These are phyloP conservation scores for Bipolaris sorokiniana DNA, from an alignment of 2,329 filamentous ascomycete species.

Conservation along the genomic window DNA sequence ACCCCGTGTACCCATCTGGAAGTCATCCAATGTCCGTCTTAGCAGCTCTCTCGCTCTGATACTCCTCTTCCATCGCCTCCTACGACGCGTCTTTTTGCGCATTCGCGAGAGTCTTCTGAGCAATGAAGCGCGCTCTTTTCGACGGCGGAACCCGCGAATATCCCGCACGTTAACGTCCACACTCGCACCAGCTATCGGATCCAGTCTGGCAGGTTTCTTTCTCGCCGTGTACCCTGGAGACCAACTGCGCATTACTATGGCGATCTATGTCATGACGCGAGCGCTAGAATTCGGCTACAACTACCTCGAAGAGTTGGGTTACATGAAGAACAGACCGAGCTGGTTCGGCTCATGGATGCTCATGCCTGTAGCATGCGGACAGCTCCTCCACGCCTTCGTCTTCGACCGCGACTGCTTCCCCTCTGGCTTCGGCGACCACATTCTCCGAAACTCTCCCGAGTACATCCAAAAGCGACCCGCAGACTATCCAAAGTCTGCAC, in stretches of 20 bases:
- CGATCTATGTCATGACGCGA: slow-evolving; percentile 81
- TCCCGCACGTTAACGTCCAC: slow-evolving; percentile 77
- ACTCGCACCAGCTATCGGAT: slow-evolving; percentile 87
- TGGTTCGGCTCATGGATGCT: slow-evolving; percentile 61
- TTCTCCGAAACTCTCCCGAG: slow-evolving; percentile 71
- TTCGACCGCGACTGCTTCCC: slow-evolving; percentile 61
- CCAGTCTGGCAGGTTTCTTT: slow-evolving; percentile 82
- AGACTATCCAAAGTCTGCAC: slow-evolving; percentile 67
- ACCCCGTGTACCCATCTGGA: slow-evolving; percentile 50
- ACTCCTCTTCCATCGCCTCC: slow-evolving; percentile 83
- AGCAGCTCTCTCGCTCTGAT: slow-evolving; percentile 85
- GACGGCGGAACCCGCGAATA: slow-evolving; percentile 79
- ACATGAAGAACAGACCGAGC: slow-evolving; percentile 72
- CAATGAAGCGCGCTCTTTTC: slow-evolving; percentile 80
- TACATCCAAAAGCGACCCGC: slow-evolving; percentile 78
- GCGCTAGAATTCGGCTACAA: slow-evolving; percentile 90
- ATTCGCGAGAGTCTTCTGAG: slow-evolving; percentile 79
- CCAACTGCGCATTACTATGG: slow-evolving; percentile 76
- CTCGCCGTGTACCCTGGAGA: slow-evolving; percentile 76
- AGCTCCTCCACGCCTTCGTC: slow-evolving; percentile 58
- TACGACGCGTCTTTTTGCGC: slow-evolving; percentile 87
- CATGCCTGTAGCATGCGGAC: slow-evolving; percentile 57
- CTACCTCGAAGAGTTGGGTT: slow-evolving; percentile 72
- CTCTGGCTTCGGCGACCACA: slow-evolving; percentile 67
- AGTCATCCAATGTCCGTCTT: slow-evolving; percentile 73